A percentile compares a stretch with the other conserved stretches of the same genome.
phyloP scores from a whole-genome alignment of 73 alveolate genomes.

The Uronychia binucleata region DNA sequence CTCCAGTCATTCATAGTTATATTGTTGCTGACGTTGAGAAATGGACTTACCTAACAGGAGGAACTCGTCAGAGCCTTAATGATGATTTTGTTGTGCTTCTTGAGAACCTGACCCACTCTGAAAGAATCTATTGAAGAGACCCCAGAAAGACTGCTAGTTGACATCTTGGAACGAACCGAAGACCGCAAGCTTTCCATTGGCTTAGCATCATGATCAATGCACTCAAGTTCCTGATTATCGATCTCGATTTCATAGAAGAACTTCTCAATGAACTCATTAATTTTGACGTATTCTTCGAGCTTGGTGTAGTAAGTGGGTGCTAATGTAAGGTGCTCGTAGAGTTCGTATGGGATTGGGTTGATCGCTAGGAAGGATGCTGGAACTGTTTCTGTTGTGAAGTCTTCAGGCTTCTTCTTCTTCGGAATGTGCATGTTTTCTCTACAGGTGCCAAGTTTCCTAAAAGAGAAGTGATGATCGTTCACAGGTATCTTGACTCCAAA shows the following conservation, averaged over 20 bases:
- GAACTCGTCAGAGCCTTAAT: background rate
- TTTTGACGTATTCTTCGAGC: background rate
- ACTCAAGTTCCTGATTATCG: no score
- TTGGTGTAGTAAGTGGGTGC: background rate
- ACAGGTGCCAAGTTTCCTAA: background rate
- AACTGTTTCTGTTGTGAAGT: no score
- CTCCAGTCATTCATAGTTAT: slow-evolving; percentile 15
- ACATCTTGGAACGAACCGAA: no score
- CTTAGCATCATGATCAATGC: no score
- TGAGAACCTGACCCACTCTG: no score
- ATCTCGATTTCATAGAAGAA: background rate
- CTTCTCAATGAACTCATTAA: background rate
- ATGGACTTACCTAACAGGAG: background rate
- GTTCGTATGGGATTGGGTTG: background rate
- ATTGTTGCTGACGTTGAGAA: background rate
- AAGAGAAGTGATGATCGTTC: background rate
- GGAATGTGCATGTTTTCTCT: background rate
- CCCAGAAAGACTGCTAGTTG: no score
- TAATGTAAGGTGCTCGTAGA: background rate
- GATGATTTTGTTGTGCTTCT: background rate
- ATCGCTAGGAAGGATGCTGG: background rate
- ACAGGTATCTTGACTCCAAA: background rate
- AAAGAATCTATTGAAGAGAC: no score
- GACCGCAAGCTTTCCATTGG: no score
- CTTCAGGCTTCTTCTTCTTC: background rate